These are phyloP conservation scores for Funneliformis geosporum DNA, from an alignment of 192 early-diverging fungal species.

Conservation along the genomic window DNA sequence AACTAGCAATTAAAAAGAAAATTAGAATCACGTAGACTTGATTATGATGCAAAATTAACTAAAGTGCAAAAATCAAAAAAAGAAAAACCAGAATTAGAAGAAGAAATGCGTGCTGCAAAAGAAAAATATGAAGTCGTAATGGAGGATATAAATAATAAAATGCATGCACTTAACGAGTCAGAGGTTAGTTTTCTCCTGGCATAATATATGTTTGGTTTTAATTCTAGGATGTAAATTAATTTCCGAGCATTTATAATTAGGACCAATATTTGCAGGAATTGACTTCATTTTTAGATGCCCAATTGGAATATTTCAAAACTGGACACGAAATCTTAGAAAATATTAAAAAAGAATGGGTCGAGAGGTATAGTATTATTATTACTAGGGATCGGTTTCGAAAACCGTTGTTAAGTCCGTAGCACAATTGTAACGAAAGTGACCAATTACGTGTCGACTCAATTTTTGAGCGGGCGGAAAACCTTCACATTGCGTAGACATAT, in stretches of 20 bases:
- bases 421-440: too few relatives aligned
- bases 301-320: constrained; percentile 31
- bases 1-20: constrained; percentile 75
- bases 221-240: not conserved
- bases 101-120: constrained; percentile 87
- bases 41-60: constrained; percentile 90
- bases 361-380: constrained; percentile 14
- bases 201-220: constrained; percentile 4
- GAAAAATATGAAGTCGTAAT: constrained; percentile 92
- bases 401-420: too few relatives aligned
- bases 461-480: too few relatives aligned
- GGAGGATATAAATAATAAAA: constrained; percentile 70
- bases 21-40: constrained; percentile 82
- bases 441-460: too few relatives aligned
- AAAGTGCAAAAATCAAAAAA: constrained; percentile 91
- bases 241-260: constrained; percentile 17
- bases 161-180: constrained; percentile 80
- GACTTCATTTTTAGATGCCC: constrained; percentile 36
- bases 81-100: constrained; percentile 86
- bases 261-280: constrained; percentile 38
- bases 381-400: too few relatives aligned
- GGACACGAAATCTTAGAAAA: constrained; percentile 18
- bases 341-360: constrained; percentile 25
- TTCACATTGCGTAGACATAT: too few relatives aligned
- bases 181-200: constrained; percentile 67